Evolutionary conservation across 176 grass and related monocot genomes (phyloP).

Genomic region (Otatea glauca): DNA sequence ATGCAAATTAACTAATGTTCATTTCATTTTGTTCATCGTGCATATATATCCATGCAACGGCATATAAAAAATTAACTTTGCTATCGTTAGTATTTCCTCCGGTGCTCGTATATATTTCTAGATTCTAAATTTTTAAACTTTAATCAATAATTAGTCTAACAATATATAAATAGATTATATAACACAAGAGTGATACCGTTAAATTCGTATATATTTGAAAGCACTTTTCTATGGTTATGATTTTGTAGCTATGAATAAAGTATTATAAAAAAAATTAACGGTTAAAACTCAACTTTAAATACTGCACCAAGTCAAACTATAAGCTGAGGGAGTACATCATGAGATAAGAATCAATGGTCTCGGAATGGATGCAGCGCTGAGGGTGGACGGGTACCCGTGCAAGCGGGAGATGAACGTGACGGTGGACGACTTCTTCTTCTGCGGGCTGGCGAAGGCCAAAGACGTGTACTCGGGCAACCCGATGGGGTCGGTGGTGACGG

Average conservation of each 20-base stretch:
- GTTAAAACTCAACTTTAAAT: no score
- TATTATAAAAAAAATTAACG: no score
- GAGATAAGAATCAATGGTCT: background rate
- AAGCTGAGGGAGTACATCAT: background rate
- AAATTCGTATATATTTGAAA: no score
- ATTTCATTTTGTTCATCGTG: background rate
- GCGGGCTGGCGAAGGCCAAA: conserved; percentile 22
- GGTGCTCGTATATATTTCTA: no score
- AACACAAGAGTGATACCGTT: no score
- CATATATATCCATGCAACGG: background rate
- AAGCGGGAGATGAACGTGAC: conserved; percentile 52
- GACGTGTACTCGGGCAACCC: conserved; percentile 58
- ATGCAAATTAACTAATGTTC: background rate
- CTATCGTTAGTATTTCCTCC: background rate
- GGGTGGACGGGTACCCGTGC: conserved; percentile 72
- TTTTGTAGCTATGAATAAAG: no score
- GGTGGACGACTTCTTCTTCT: conserved; percentile 70
- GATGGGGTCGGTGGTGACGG: conserved; percentile 54
- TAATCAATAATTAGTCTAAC: no score
- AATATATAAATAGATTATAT: no score
- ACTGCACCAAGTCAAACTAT: no score
- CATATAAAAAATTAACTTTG: background rate
- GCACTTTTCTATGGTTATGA: no score
- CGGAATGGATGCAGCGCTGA: conserved; percentile 25
- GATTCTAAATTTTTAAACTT: no score